These are phyloP conservation scores for Microdochium bolleyi DNA, from an alignment of 2,329 filamentous ascomycete genomes.

Conservation along the genomic window DNA sequence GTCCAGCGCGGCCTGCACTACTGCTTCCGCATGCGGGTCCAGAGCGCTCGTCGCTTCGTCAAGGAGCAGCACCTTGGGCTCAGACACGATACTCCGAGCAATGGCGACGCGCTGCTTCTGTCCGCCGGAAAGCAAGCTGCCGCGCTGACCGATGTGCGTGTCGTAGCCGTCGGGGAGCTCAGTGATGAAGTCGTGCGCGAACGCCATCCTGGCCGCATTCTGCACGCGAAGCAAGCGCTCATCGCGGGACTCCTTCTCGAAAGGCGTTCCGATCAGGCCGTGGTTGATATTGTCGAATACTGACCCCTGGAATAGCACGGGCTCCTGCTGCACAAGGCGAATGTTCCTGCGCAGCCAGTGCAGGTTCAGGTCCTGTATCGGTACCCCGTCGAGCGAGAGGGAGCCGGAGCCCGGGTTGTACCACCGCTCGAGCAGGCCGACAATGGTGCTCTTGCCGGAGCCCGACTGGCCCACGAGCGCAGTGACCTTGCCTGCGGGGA, in stretches of 20 bases:
- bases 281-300: constrained; percentile 33
- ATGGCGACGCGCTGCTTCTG: constrained; percentile 61
- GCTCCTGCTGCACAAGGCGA: constrained; percentile 31
- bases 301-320: constrained; percentile 39
- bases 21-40: constrained; percentile 32
- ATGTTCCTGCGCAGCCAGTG: constrained; percentile 28
- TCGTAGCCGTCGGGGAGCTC: constrained; percentile 49
- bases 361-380: constrained; percentile 24
- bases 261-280: constrained; percentile 23
- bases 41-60: constrained; percentile 60
- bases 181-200: constrained; percentile 49
- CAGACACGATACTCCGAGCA: constrained; percentile 55
- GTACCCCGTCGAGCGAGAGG: constrained; percentile 26
- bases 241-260: constrained; percentile 22
- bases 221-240: constrained; percentile 38
- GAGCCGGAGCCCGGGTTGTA: constrained; percentile 23
- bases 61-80: constrained; percentile 56
- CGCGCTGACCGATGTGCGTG: constrained; percentile 56
- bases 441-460: constrained; percentile 21
- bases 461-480: constrained; percentile 21
- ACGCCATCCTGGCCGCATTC: constrained; percentile 48
- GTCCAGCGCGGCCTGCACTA: constrained; percentile 48
- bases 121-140: constrained; percentile 59
- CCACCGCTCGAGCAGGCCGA: constrained; percentile 30
- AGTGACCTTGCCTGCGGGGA: constrained; percentile 36